Evolutionary conservation across 805 yeast genomes (phyloP).

Genomic region (Pichia paraexigua): DNA sequence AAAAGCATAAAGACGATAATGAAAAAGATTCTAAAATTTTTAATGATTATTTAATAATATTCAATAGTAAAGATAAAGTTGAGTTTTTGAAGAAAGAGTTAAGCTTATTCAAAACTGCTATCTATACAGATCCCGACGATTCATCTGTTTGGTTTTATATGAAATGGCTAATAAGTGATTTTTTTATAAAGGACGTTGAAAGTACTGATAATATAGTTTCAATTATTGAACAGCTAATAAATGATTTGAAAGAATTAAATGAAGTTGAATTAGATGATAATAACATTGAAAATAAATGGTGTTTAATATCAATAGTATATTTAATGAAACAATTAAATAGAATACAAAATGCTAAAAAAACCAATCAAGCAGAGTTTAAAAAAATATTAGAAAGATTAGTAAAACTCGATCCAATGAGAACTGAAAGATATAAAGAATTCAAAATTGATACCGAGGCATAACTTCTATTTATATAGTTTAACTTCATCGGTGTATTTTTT

Average conservation of each 20-base stretch:
- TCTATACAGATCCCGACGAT: constrained; percentile 89
- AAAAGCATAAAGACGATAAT: constrained; percentile 8
- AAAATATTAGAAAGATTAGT: constrained; percentile 36
- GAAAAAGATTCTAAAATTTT: constrained; percentile 5
- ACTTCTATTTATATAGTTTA: constrained; percentile 9
- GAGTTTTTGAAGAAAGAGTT: constrained; percentile 49
- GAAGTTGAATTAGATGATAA: constrained; percentile 65
- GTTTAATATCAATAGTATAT: constrained; percentile 52
- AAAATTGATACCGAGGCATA: background rate
- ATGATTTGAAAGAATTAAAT: constrained; percentile 52
- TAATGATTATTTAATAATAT: constrained; percentile 13
- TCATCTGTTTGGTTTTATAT: constrained; percentile 89
- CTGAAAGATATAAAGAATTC: constrained; percentile 45
- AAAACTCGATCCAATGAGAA: constrained; percentile 57
- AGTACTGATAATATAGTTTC: constrained; percentile 26
- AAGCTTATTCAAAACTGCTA: constrained; percentile 66
- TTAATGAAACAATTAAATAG: constrained; percentile 31
- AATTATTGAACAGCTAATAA: constrained; percentile 39
- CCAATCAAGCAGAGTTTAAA: constrained; percentile 12
- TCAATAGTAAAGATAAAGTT: constrained; percentile 12
- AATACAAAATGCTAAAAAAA: background rate
- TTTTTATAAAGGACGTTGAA: constrained; percentile 29
- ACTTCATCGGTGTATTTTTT: constrained; percentile 22
- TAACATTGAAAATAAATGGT: constrained; percentile 63
- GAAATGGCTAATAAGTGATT: constrained; percentile 61